Base-by-base conservation (phyloP, 73 alveolate species). In the Paramecium primaurelia region DNA sequence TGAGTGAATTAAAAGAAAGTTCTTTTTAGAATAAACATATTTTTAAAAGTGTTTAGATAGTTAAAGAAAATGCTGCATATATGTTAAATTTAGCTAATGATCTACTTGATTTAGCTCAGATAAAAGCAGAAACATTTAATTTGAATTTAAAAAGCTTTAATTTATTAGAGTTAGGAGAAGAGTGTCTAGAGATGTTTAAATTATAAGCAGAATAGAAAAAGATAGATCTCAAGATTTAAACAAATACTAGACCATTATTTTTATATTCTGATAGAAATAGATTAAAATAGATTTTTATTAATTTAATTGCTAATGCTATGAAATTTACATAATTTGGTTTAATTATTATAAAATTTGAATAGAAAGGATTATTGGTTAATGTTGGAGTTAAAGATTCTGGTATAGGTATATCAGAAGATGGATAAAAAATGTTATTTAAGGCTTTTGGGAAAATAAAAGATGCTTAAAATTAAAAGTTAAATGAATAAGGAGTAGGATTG, bases 341-440 rank as follows among this genome's bases (percentile, higher is more conserved):
- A 16, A 86, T 94, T 18, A 44, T 54, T 18, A 80, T 94, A 36
- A 92, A 69, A 86, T 86, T 94, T 16, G n/a, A 59, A 60, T 42
- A 64, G 5, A 64, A 64, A 64, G 47, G 47, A 32, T 64, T 64
- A 64, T 28, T 73, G 40, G 75, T 80, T 0, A 36, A 94, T 60
- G 83, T 92, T 40, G 88, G 69, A 12, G 97, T 92, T 1, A 25
- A 16, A 54, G 97, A 92, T 58, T 92, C 95, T 20, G 97, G 97
- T 9, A 85, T 92, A 5, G 97, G 97, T 36, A 94, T 94, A 0
- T 25, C 68, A 8, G 89, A 92, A 60, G 77, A 49, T 20, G 93
- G 88, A 9, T 60, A 69, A 64, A 69, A 83, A 30, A 71, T 58
- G 4, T 59, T 94, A 37, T 94, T 94, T 68, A 71, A 69, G 8